Percentiles rank a stretch among this genome's conserved stretches.
Evolutionary conservation across 106 monocot genomes (phyloP).

Genomic region (Apostasia ramifera): DNA sequence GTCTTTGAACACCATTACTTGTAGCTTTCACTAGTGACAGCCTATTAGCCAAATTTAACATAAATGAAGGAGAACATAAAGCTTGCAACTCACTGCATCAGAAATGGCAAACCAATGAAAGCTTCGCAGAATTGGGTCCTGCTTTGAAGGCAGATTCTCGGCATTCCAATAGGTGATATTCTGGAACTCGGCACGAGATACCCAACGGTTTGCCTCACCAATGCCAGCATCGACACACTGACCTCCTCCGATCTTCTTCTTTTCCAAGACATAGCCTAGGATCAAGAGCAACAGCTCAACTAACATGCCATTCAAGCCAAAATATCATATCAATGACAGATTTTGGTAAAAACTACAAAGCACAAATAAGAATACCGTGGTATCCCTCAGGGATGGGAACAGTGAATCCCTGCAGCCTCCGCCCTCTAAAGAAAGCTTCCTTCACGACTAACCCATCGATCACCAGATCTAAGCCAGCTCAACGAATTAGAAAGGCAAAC

Average conservation of each 20-base stretch:
- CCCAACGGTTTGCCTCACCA: conserved; percentile 26
- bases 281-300: background rate
- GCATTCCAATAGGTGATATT: conserved; percentile 70
- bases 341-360: no score
- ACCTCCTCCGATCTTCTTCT: background rate
- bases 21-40: no score
- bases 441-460: conserved; percentile 47
- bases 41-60: no score
- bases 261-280: background rate
- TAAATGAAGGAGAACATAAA: background rate
- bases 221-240: background rate
- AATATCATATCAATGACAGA: no score
- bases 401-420: conserved; percentile 42
- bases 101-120: conserved; percentile 69
- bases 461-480: conserved; percentile 24
- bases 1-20: no score
- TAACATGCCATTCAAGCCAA: no score
- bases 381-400: conserved; percentile 49
- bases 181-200: conserved; percentile 36
- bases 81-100: conserved; percentile 46
- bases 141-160: conserved; percentile 42
- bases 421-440: conserved; percentile 66
- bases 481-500: background rate
- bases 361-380: conserved; percentile 14
- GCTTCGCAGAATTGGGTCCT: conserved; percentile 40